Base-by-base conservation (phyloP, 768 basidiomycete genomes). In the Lyophyllum shimeji region DNA sequence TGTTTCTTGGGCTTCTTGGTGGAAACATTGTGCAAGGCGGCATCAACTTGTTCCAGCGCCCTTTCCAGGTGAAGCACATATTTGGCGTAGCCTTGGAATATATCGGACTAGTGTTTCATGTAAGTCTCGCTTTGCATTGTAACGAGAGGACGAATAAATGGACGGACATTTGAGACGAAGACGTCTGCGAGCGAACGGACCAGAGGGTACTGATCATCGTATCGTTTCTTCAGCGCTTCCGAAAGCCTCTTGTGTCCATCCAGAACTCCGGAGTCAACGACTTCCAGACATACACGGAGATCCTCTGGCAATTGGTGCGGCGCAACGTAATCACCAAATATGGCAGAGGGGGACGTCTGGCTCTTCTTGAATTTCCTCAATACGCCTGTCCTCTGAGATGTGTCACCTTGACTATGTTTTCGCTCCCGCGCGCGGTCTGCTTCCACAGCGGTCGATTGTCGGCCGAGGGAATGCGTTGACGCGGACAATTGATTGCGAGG, bases 31-130 rank as follows among this genome's bases (percentile, higher is more conserved):
- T 83, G 82, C 42, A 95, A 76, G 17, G 87, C 86, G 29, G 86
- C 82, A 68, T 98, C 93, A 3, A 94, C 89, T 66, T 93, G 89
- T 58, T 89, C 86, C 44, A 98, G 77, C 2, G 95, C 94, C 33
- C 89, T 83, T 70, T 98, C 96, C 31, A 98, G 78, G 67, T 95
- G 93, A n/a, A 98, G 76, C 20, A 98, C 92, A 67, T 95, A 98
- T 27, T 87, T 89, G 0, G 92, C 89, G 74, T 99, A 99, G 57
- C 94, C 94, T 59, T 90, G 84, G 58, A 99, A 86, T 53, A 99
- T 93, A 68, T 93, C 90, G 17, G 93, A 91, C 95, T 96, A 69
- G 7, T 52, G 27, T 45, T 43, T 37, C 34, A 61, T 56, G 68
- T 65, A 27, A 50, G 55, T 52, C 12, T 50, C 51, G 21, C 21